A percentile compares a stretch with the other conserved stretches of the same genome.
phyloP scores from a whole-genome alignment of 495 filamentous ascomycete genomes.

The Usnea hakonensis region DNA sequence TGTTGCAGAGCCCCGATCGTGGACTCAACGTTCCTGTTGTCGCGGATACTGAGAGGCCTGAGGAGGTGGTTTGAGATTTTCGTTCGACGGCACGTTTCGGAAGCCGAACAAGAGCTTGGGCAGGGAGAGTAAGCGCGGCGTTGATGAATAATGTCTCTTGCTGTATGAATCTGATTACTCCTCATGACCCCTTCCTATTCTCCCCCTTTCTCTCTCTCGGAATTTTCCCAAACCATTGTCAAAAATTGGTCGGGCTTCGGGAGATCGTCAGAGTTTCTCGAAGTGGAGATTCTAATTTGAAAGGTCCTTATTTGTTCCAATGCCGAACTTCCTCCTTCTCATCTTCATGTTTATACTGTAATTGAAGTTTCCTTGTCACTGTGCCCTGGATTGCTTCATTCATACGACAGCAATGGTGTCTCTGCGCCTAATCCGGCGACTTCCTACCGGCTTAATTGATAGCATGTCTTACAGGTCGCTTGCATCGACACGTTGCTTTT shows the following conservation, averaged over 20 bases:
- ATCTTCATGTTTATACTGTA: not conserved
- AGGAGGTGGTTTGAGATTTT: conserved; percentile 62
- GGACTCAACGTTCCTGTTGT: conserved; percentile 81
- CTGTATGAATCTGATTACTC: not conserved
- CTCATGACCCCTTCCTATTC: not conserved
- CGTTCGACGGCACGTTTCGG: not conserved
- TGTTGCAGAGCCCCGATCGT: conserved; percentile 87
- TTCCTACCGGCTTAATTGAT: not conserved
- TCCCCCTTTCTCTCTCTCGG: not conserved
- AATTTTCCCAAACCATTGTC: not conserved
- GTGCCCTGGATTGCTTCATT: not conserved
- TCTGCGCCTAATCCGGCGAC: not conserved
- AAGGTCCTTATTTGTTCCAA: not conserved
- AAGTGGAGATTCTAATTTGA: not conserved
- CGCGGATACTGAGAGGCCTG: conserved; percentile 75
- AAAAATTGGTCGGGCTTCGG: conserved; percentile 1
- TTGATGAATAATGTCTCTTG: not conserved
- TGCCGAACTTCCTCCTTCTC: not conserved
- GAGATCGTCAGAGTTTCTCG: not conserved
- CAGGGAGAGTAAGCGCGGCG: not conserved
- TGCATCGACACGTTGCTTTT: conserved; percentile 7
- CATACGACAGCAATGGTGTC: not conserved
- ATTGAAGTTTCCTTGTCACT: not conserved
- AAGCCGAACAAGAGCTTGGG: not conserved
- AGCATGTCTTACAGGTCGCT: not conserved